Evolutionary conservation across 2,329 filamentous ascomycete genomes (phyloP), one percentile per base, ranked within the genome.

Genomic region (Pestalotiopsis sp.): DNA sequence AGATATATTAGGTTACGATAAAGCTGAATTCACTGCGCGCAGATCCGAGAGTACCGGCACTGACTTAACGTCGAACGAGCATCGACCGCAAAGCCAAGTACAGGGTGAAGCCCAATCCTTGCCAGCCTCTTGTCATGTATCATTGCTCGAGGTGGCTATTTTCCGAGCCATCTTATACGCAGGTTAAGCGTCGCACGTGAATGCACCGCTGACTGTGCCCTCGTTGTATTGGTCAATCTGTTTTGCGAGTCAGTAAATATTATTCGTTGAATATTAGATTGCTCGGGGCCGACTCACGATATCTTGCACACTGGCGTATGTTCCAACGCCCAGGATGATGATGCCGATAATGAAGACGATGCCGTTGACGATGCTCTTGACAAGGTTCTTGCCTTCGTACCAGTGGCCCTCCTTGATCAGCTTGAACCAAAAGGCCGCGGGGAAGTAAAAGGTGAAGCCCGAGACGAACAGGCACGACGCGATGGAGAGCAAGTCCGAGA

Each of bases 401-500:
- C 72, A 73, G 20, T 70, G 72, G 62, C 77, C 77, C 70, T 78
- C 61, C 62, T 70, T 71, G 68, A 79, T 74, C 65, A 78, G 72
- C 75, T 72, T 75, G 73, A 78, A 79, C 77, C 77, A 79, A 70
- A 79, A 76, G 67, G 78, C 70, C 59, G 77, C 77, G 2, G 77
- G 77, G 72, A 79, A 77, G 74, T 79, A 78, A 68, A 79, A 77
- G 31, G 77, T 78, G 73, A 84, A 84, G 14, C 82, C 83, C 12
- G 84, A 86, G 73, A 87, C 80, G 76, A 87, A 86, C 31, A 87
- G 81, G 2, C 84, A 80, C 3, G 84, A 86, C 60, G 78, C 82
- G 74, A 87, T 84, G 67, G 83, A 82, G 20, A 94, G 80, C 59
- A 94, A 82, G 64, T 91, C 84, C 70, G 87, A 88, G 82, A 94